Evolutionary conservation across 345 rosid genomes (phyloP).

Genomic region (Citrus australasica): DNA sequence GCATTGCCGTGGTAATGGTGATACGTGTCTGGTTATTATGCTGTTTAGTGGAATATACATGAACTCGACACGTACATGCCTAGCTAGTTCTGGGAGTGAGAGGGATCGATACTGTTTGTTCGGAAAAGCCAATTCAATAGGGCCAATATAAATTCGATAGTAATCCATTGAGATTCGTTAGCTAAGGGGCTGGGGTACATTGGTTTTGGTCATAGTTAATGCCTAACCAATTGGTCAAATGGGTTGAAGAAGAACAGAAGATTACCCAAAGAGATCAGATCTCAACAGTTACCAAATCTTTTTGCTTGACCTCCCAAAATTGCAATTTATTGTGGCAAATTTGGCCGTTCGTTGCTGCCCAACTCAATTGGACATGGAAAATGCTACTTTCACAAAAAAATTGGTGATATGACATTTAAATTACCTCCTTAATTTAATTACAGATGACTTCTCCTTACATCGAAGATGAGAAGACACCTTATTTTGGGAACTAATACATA

Average conservation of each 20-base stretch:
- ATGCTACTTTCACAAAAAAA: no score
- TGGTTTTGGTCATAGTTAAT: background rate
- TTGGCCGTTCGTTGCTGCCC: constrained; percentile 2
- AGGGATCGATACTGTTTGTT: no score
- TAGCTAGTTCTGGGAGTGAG: no score
- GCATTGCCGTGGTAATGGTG: background rate
- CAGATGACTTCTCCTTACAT: background rate
- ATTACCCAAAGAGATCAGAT: background rate
- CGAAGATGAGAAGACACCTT: background rate
- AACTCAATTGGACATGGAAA: background rate
- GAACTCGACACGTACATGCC: no score
- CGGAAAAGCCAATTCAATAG: background rate
- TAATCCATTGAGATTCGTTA: background rate
- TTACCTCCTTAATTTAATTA: background rate
- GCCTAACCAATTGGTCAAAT: background rate
- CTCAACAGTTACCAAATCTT: constrained; percentile 10
- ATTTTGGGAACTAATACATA: background rate
- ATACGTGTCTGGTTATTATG: background rate
- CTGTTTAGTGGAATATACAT: no score
- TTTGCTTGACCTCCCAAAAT: constrained; percentile 25
- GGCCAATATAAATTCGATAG: background rate
- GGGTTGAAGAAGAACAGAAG: background rate
- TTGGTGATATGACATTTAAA: background rate
- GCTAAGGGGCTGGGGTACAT: background rate
- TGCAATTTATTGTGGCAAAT: constrained; percentile 8